Base-by-base conservation (phyloP, 345 rosid genomes). In the Conringia planisiliqua region DNA sequence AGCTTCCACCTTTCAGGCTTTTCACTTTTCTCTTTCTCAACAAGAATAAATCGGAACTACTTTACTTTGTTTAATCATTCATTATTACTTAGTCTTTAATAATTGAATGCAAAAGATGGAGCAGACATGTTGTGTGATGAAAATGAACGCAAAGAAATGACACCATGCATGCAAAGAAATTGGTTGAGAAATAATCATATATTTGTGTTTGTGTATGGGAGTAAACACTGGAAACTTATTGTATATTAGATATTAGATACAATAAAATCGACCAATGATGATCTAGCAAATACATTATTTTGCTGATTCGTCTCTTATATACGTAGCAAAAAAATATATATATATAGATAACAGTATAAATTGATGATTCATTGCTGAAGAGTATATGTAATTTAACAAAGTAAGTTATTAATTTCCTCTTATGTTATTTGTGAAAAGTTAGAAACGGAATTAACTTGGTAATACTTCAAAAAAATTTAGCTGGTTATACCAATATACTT, bases 21-120 rank as follows among this genome's bases (percentile, higher is more conserved):
- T 38, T 67, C 72, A 27, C 46, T 27, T 51, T 68, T 75, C 57
- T 51, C 47, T 52, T 52, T 69, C 60, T 33, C 51, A 69, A 62
- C 65, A 16, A 33, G 42, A 27, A 69, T 76, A 76, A 76, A 76
- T 75, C 6, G 33, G 9, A 35, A 32, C 43, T 10, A 62, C 70
- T 76, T 76, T 76, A 29, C 64, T 68, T 62, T 62, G 17, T 69
- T 74, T 66, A n/a, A 54, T 69, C 59, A 54, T 48, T 68, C 74
- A 22, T 76, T 42, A 22, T 61, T 54, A 22, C 64, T 18, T 59
- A 13, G 18, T 16, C 60, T 57, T 74, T 38, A 36, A 68, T 32
- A 61, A 68, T 51, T 75, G 46, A 40, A 60, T 32, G 57, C 46
- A 59, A 75, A 67, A 52, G 68, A 68, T 59, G 55, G 46, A 60